Conservation (phyloP, 176 grass and related monocot genomes). For the Avena eriantha region DNA sequence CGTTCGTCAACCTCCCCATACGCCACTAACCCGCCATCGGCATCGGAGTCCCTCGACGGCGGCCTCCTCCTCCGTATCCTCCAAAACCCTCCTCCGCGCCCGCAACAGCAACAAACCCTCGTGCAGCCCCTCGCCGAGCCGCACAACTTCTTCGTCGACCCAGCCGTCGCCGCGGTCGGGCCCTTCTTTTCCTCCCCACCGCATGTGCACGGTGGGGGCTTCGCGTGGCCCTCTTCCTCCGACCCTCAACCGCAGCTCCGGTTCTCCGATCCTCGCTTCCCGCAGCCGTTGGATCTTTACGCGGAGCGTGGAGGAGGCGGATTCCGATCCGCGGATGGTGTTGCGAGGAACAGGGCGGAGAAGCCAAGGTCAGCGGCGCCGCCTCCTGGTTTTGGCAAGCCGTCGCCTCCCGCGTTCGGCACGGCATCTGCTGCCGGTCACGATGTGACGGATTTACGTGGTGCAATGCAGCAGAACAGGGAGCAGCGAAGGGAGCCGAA, state of each 20-base stretch:
- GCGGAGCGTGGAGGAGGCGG: conserved; percentile 16
- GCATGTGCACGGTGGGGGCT: conserved; percentile 34
- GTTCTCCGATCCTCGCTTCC: conserved; percentile 42
- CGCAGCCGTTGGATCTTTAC: conserved; percentile 29
- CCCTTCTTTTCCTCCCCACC: conserved; percentile 38
- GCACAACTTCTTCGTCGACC: conserved; percentile 45
- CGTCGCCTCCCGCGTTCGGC: conserved; percentile 53
- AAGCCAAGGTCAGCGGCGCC: conserved; percentile 41
- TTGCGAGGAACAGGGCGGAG: conserved; percentile 25
- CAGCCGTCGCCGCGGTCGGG: conserved; percentile 62
- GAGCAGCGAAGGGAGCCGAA: conserved; percentile 25
- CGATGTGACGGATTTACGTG: conserved; percentile 26
- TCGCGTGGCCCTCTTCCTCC: conserved; percentile 44
- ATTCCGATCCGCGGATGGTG: conserved; percentile 37
- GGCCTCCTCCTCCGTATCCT: conserved; percentile 70
- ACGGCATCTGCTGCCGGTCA: conserved; percentile 9
- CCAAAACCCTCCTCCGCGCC: conserved; percentile 58
- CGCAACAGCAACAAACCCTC: conserved; percentile 8
- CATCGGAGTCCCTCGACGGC: conserved; percentile 53
- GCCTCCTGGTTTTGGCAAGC: conserved; percentile 60
- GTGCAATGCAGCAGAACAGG: conserved; percentile 17
- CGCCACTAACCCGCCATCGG: background rate
- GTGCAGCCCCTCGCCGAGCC: background rate
- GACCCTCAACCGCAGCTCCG: conserved; percentile 22
- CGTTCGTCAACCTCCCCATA: conserved; percentile 10